phyloP scores from a whole-genome alignment of 1,139 yeast species.

The Hemisphaericaspora subhashii region DNA sequence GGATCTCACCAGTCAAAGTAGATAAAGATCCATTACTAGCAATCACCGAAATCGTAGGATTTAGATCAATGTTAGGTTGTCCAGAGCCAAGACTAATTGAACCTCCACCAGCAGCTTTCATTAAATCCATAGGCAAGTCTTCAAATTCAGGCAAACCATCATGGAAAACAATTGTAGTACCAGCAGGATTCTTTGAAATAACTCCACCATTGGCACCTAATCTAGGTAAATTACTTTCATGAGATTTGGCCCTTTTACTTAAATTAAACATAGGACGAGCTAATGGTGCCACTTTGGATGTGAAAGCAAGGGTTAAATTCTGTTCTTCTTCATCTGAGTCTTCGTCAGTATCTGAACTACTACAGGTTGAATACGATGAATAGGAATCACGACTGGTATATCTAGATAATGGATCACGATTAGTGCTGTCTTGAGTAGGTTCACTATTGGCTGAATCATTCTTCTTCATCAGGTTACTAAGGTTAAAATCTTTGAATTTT shows the following conservation, averaged over 20 bases:
- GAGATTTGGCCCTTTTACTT: conserved; percentile 41
- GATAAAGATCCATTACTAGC: conserved; percentile 22
- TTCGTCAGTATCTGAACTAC: conserved; percentile 25
- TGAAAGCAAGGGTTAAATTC: conserved; percentile 54
- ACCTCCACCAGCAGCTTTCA: conserved; percentile 22
- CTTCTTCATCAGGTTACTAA: conserved; percentile 37
- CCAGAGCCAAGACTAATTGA: neutral
- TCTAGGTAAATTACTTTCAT: conserved; percentile 42
- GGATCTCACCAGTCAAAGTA: conserved; percentile 20
- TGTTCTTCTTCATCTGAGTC: conserved; percentile 45
- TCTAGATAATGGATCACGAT: conserved; percentile 3
- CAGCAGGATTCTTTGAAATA: conserved; percentile 22
- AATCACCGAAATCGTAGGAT: conserved; percentile 16
- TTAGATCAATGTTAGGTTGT: neutral
- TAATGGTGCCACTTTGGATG: conserved; percentile 41
- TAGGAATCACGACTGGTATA: conserved; percentile 7
- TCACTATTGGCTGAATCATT: neutral
- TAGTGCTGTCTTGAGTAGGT: neutral
- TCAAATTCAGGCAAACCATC: conserved; percentile 38
- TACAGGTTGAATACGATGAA: conserved; percentile 14
- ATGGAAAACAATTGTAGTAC: conserved; percentile 22
- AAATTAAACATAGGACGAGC: conserved; percentile 38
- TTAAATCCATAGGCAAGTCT: conserved; percentile 44
- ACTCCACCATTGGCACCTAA: conserved; percentile 15
- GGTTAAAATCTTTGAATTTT: conserved; percentile 38